These are phyloP conservation scores for Stephanodiscus triporus DNA, from an alignment of 108 stramenopile species.

Conservation along the genomic window DNA sequence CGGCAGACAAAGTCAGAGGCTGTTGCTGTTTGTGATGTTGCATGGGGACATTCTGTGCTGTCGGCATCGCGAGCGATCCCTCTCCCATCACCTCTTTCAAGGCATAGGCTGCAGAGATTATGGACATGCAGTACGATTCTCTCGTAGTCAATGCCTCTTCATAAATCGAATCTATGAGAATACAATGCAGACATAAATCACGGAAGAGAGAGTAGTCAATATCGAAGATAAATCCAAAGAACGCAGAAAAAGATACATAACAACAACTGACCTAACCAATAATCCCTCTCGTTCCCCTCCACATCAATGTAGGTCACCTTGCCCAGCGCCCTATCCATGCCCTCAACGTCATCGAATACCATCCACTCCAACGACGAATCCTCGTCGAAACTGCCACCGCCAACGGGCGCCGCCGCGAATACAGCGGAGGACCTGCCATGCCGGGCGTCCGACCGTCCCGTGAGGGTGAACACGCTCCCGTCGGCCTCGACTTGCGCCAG, in stretches of 20 bases:
- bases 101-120: conserved; percentile 65
- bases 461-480: conserved; percentile 51
- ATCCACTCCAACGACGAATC: conserved; percentile 49
- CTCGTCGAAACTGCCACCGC: conserved; percentile 22
- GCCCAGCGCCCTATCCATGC: conserved; percentile 64
- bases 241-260: background rate
- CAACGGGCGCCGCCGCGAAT: conserved; percentile 27
- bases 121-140: conserved; percentile 71
- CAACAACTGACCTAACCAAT: conserved; percentile 52
- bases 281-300: conserved; percentile 74
- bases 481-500: conserved; percentile 62
- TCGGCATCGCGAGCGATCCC: background rate
- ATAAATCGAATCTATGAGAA: conserved; percentile 63
- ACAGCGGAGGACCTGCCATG: conserved; percentile 28
- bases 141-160: conserved; percentile 74
- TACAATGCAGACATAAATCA: background rate
- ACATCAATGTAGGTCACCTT: conserved; percentile 74
- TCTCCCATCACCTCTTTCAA: conserved; percentile 28
- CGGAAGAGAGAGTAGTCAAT: background rate
- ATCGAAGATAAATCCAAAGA: background rate
- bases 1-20: background rate
- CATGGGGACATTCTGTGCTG: background rate
- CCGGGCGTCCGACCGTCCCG: conserved; percentile 46
- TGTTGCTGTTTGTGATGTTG: conserved; percentile 8
- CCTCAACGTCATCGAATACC: conserved; percentile 60